Percentiles rank a stretch among this genome's conserved stretches.
Evolutionary conservation across 345 rosid genomes (phyloP).

Genomic region (Bruguiera parviflora): DNA sequence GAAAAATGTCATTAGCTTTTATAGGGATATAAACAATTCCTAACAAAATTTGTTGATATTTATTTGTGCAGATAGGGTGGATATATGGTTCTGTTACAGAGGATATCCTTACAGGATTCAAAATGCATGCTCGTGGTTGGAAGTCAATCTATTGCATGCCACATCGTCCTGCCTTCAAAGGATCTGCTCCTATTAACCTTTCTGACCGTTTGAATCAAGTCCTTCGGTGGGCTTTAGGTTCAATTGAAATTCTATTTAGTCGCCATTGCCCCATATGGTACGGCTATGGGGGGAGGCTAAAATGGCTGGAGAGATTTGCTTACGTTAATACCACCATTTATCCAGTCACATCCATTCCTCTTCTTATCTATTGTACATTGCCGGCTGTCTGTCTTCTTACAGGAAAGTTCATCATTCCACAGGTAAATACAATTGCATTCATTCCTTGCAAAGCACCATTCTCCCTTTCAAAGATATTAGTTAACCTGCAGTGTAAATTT

Average conservation of each 20-base stretch:
- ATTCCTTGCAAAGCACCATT: background rate
- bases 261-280: conserved; percentile 47
- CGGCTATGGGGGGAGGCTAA: conserved; percentile 34
- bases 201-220: conserved; percentile 47
- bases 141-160: conserved; percentile 50
- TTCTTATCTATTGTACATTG: conserved; percentile 37
- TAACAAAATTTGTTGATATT: conserved; percentile 5
- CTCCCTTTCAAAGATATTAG: background rate
- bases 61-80: conserved; percentile 37
- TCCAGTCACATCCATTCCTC: conserved; percentile 42
- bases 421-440: conserved; percentile 20
- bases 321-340: conserved; percentile 42
- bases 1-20: background rate
- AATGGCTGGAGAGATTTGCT: conserved; percentile 35
- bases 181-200: conserved; percentile 45
- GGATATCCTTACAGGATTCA: conserved; percentile 41
- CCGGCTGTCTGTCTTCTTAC: conserved; percentile 45
- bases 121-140: conserved; percentile 47
- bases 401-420: conserved; percentile 46
- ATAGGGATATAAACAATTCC: background rate
- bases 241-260: conserved; percentile 40
- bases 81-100: conserved; percentile 48
- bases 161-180: conserved; percentile 35
- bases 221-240: conserved; percentile 47
- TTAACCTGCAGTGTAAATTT: background rate